These are phyloP conservation scores for Diutina ranongensis DNA, from an alignment of 1,139 yeast species.

Conservation along the genomic window DNA sequence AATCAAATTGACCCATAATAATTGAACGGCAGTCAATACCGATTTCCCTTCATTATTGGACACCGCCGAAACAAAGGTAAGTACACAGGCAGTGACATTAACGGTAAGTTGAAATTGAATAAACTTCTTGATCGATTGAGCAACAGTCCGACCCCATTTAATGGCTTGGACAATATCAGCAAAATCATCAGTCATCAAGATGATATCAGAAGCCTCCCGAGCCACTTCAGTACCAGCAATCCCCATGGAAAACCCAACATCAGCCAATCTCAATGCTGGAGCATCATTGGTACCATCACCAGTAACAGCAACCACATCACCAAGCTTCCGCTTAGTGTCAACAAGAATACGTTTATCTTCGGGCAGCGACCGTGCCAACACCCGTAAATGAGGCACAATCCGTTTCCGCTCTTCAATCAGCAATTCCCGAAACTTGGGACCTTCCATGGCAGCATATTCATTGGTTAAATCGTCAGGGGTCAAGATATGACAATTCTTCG, in stretches of 20 bases:
- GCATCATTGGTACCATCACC: constrained; percentile 98
- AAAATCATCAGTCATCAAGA: constrained; percentile 91
- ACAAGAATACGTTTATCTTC: constrained; percentile 88
- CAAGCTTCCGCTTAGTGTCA: constrained; percentile 64
- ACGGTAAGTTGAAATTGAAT: constrained; percentile 95
- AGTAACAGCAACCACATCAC: constrained; percentile 95
- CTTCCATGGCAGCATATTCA: constrained; percentile 73
- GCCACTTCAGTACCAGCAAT: constrained; percentile 92
- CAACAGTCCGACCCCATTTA: constrained; percentile 98
- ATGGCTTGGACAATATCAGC: constrained; percentile 95
- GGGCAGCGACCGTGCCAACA: constrained; percentile 89
- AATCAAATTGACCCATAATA: constrained; percentile 92
- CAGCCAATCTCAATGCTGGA: constrained; percentile 86
- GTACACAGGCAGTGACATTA: constrained; percentile 85
- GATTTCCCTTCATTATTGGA: constrained; percentile 68
- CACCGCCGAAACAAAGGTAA: constrained; percentile 90
- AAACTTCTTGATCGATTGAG: constrained; percentile 86
- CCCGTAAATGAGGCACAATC: constrained; percentile 64
- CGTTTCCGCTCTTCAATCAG: constrained; percentile 42
- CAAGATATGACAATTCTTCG: constrained; percentile 74
- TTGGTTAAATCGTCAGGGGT: constrained; percentile 39
- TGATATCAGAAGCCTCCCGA: constrained; percentile 89
- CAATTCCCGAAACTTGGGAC: constrained; percentile 74
- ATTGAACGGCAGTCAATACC: constrained; percentile 92
- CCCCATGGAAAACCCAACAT: constrained; percentile 93